Evolutionary conservation across 371 early-diverging fungal species (phyloP).

Genomic region (Syncephalastrum racemosum): DNA sequence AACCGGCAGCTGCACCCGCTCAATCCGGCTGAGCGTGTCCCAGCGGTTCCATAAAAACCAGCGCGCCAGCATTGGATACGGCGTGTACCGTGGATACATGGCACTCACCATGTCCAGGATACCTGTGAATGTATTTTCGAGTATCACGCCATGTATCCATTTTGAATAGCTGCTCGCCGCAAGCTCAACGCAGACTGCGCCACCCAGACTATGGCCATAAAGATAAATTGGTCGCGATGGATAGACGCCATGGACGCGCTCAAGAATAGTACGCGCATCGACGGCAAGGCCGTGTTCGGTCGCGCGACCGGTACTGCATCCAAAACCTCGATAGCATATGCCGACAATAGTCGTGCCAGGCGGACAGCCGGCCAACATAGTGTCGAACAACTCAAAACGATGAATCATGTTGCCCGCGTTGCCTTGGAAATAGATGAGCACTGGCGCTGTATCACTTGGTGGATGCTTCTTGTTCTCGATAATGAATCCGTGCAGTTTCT

Average conservation of each 20-base stretch:
- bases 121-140: constrained; percentile 49
- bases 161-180: constrained; percentile 4
- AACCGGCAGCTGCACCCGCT: constrained; percentile 18
- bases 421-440: constrained; percentile 19
- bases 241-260: constrained; percentile 11
- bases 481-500: constrained; percentile 24
- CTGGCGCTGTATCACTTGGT: constrained; percentile 1
- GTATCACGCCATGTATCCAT: constrained; percentile 26
- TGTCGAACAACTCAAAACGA: constrained; percentile 34
- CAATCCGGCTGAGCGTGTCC: constrained; percentile 26
- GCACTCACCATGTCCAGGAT: constrained; percentile 38
- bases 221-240: constrained; percentile 24
- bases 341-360: constrained; percentile 29
- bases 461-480: constrained; percentile 13
- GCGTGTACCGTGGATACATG: constrained; percentile 41
- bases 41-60: constrained; percentile 41
- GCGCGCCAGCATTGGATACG: constrained; percentile 40
- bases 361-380: constrained; percentile 12
- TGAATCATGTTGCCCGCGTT: constrained; percentile 50
- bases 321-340: constrained; percentile 44
- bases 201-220: constrained; percentile 46
- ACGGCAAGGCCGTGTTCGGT: constrained; percentile 31
- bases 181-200: constrained; percentile 32
- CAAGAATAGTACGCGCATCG: constrained; percentile 32
- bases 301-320: constrained; percentile 32